phyloP scores from a whole-genome alignment of 108 stramenopile genomes.

The Poteriospumella lacustris region DNA sequence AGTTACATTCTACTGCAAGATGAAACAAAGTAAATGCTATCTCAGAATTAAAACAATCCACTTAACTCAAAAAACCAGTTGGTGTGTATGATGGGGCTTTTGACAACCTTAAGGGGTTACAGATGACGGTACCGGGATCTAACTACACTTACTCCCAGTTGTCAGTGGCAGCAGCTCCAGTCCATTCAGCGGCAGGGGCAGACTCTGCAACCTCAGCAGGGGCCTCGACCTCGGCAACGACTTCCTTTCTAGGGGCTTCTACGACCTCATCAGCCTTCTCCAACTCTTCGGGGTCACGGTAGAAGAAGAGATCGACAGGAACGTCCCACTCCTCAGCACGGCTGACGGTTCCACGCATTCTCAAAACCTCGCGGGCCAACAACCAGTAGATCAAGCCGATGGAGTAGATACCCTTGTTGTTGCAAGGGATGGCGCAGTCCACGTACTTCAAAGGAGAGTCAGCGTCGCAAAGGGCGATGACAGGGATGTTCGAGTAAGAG shows the following conservation, averaged over 20 bases:
- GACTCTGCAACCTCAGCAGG: slow-evolving; percentile 39
- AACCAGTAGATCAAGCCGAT: slow-evolving; percentile 99
- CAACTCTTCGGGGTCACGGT: slow-evolving; percentile 98
- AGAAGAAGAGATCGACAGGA: slow-evolving; percentile 99
- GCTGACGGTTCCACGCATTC: slow-evolving; percentile 89
- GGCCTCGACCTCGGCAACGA: slow-evolving; percentile 52
- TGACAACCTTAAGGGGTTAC: too few relatives aligned
- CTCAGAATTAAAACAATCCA: too few relatives aligned
- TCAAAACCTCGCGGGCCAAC: slow-evolving; percentile 93
- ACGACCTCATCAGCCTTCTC: slow-evolving; percentile 94
- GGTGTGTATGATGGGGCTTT: too few relatives aligned
- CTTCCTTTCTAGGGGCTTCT: slow-evolving; percentile 77
- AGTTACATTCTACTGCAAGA: too few relatives aligned
- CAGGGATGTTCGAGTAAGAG: slow-evolving; percentile 95
- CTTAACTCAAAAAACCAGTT: too few relatives aligned
- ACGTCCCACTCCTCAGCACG: slow-evolving; percentile 86
- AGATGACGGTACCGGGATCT: too few relatives aligned
- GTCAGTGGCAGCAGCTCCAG: slow-evolving; percentile 9
- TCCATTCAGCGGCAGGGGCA: slow-evolving; percentile 2
- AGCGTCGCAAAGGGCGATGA: slow-evolving; percentile 97
- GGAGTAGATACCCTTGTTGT: slow-evolving; percentile 99
- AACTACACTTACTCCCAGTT: neutral
- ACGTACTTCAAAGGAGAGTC: slow-evolving; percentile 97
- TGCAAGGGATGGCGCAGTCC: slow-evolving; percentile 98
- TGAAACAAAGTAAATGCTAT: too few relatives aligned